Conservation (phyloP, 2,329 filamentous ascomycete species). For the Hymenotorrendiella dingleyae region DNA sequence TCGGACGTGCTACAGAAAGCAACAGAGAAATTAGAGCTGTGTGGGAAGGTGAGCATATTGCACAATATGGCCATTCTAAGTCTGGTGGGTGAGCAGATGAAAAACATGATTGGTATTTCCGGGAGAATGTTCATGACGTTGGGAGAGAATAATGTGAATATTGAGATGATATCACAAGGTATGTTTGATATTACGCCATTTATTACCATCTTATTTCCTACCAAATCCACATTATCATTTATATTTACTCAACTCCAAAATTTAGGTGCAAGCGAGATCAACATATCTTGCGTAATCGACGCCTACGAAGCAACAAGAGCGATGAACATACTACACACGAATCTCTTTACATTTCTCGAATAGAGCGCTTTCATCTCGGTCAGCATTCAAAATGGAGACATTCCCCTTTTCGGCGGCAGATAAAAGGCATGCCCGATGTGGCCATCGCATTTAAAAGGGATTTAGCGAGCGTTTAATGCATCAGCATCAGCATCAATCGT, state of each 20-base stretch:
- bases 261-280: slow-evolving; percentile 97
- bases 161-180: slow-evolving; percentile 99
- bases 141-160: slow-evolving; percentile 89
- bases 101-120: slow-evolving; percentile 92
- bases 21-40: slow-evolving; percentile 67
- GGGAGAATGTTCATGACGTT: slow-evolving; percentile 93
- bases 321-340: slow-evolving; percentile 93
- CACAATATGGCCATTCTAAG: slow-evolving; percentile 93
- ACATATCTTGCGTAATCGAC: slow-evolving; percentile 96
- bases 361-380: no score
- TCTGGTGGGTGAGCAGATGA: slow-evolving; percentile 91
- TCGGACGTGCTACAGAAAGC: slow-evolving; percentile 60
- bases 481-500: no score
- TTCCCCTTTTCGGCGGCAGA: no score
- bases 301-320: slow-evolving; percentile 85
- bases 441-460: no score
- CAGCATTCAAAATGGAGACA: no score
- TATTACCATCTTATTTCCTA: background rate
- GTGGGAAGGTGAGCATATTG: slow-evolving; percentile 86
- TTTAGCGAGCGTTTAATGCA: no score
- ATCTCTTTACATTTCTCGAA: slow-evolving; percentile 92
- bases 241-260: no score
- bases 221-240: background rate
- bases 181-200: slow-evolving; percentile 21
- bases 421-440: no score